phyloP scores from a whole-genome alignment of 1,139 yeast species.

The Zygoascus sp. region DNA sequence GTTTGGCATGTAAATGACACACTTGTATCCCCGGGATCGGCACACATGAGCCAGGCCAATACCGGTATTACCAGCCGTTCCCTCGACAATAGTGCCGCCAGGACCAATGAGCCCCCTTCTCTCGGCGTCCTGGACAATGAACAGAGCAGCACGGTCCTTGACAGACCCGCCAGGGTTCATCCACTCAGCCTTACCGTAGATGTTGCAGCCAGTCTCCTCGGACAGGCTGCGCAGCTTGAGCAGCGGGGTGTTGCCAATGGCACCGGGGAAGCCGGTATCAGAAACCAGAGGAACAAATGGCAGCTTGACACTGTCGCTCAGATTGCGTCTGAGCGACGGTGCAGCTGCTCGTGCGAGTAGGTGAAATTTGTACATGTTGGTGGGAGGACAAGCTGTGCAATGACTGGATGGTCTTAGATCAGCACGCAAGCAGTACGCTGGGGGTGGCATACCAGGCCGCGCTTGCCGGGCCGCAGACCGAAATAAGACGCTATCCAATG shows the following conservation, averaged over 20 bases:
- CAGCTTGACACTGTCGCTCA: conserved; percentile 17
- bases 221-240: conserved; percentile 61
- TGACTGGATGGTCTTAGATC: neutral
- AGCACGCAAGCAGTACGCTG: no score
- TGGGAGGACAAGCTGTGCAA: neutral
- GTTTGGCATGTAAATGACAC: conserved; percentile 86
- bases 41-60: conserved; percentile 88
- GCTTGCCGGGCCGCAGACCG: no score
- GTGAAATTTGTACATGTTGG: conserved; percentile 1
- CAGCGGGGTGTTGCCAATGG: conserved; percentile 86
- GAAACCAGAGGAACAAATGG: conserved; percentile 62
- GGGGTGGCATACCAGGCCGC: no score
- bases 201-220: conserved; percentile 61
- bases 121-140: conserved; percentile 76
- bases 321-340: neutral
- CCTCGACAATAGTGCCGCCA: conserved; percentile 70
- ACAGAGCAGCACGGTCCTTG: conserved; percentile 86
- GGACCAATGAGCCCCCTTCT: conserved; percentile 56
- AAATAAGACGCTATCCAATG: no score
- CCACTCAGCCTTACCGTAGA: conserved; percentile 85
- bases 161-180: conserved; percentile 96
- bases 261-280: conserved; percentile 61
- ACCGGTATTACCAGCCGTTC: conserved; percentile 81
- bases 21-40: conserved; percentile 74
- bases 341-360: neutral